These are phyloP conservation scores for Aspergillus felis DNA, from an alignment of 2,329 filamentous ascomycete genomes.

Conservation along the genomic window DNA sequence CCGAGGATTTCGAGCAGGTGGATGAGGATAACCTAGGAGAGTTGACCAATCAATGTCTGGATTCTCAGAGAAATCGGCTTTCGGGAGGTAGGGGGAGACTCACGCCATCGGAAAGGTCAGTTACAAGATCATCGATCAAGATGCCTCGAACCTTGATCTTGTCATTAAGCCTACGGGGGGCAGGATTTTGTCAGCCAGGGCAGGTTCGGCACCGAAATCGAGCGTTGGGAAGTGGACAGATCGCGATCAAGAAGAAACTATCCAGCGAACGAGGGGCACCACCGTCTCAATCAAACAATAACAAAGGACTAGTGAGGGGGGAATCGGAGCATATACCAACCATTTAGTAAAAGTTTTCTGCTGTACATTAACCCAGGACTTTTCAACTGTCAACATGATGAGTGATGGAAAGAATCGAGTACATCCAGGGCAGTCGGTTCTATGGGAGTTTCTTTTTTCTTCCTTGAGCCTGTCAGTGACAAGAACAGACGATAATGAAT, in stretches of 20 bases:
- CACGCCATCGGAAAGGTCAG: conserved; percentile 90
- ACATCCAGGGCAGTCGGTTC: conserved; percentile 27
- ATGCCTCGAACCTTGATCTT: conserved; percentile 78
- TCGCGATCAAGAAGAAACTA: conserved; percentile 2
- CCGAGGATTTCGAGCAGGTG: conserved; percentile 96
- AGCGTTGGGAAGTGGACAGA: background rate
- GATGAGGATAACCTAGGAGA: conserved; percentile 76
- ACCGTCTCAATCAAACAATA: background rate
- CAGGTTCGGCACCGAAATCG: background rate
- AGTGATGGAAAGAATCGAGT: conserved; percentile 15
- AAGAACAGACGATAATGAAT: conserved; percentile 3
- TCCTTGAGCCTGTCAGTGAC: background rate
- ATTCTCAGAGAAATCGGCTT: background rate
- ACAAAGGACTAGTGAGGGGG: background rate
- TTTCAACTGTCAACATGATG: conserved; percentile 51
- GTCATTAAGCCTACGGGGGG: conserved; percentile 74
- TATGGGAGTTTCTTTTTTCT: background rate
- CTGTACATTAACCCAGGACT: conserved; percentile 73
- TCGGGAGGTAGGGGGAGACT: conserved; percentile 36
- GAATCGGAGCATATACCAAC: conserved; percentile 38
- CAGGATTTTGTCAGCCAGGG: background rate
- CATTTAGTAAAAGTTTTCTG: conserved; percentile 99
- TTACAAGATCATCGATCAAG: conserved; percentile 80
- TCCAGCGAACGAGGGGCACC: background rate
- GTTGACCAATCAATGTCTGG: background rate